Percentiles rank a stretch among this genome's conserved stretches.
phyloP scores from a whole-genome alignment of 2,329 filamentous ascomycete genomes.

The Colletotrichum kahawae region DNA sequence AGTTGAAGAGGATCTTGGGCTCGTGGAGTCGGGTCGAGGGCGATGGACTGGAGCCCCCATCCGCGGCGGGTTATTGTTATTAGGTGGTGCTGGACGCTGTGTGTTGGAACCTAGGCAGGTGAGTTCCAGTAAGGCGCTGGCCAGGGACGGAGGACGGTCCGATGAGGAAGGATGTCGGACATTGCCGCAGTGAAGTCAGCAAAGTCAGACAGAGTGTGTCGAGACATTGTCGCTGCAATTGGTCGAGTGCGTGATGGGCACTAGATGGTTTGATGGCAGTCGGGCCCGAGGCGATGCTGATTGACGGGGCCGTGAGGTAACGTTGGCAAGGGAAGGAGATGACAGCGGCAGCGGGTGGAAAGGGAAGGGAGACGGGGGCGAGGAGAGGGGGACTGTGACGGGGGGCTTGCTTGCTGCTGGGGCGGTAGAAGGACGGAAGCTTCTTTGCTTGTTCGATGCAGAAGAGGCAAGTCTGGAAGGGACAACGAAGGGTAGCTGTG shows the following conservation, averaged over 20 bases:
- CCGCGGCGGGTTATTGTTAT: background rate
- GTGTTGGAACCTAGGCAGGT: background rate
- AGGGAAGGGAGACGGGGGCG: background rate
- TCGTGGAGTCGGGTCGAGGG: background rate
- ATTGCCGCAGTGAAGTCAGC: background rate
- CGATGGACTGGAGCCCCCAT: background rate
- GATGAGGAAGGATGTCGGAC: background rate
- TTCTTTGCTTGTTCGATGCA: slow-evolving; percentile 1
- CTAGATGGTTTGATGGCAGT: background rate
- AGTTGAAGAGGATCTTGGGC: background rate
- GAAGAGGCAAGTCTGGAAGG: background rate
- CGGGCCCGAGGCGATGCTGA: background rate
- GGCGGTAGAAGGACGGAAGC: background rate
- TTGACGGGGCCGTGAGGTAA: background rate
- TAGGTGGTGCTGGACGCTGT: background rate
- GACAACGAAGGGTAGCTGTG: background rate
- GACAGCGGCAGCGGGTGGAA: background rate
- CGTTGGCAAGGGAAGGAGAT: background rate
- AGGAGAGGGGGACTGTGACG: background rate
- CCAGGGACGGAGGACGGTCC: background rate
- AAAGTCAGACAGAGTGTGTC: background rate
- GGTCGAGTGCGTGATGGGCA: background rate
- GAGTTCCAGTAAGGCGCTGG: background rate
- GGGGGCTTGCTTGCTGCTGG: background rate
- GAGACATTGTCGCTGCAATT: background rate